Evolutionary conservation across 1,284 basidiomycete species (phyloP), one percentile per base, ranked within the genome.

Genomic region (Earliella scabrosa): DNA sequence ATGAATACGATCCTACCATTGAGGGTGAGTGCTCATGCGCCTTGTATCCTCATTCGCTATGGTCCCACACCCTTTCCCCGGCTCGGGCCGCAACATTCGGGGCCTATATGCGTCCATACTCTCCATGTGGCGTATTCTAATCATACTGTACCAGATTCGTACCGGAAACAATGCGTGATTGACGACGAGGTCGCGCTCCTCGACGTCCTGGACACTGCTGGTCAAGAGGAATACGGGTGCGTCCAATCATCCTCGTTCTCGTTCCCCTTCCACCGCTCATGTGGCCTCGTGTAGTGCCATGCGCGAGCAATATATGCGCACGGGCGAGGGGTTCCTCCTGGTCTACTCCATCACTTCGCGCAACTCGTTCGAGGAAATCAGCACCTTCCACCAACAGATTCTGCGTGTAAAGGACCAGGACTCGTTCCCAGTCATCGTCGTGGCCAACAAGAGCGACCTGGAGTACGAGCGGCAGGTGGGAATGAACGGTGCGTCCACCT

Each of bases 261-360:
- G 11, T 20, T 16, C n/a, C 2, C n/a, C 4, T 38, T 38, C 20
- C 21, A 3, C 23, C 27, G 29, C 44, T 60, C 20, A 55, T 34
- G 10, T 26, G 16, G 27, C 54, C 36, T 18, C 16, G 1, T 52
- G 49, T 68, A 96, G 94, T 59, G 95, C 95, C 29, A 97, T 97
- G 95, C 89, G 95, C 51, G 95, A 97, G 73, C 95, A 97, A 69
- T 97, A 97, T 80, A 97, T 96, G 94, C 88, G 94, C 50, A 92
- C 93, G 24, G 97, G 97, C 59, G 97, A 99, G 77, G 97, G 97
- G 4, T 99, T 99, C 83, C 84, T 99, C 46, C 88, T 99, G 60
- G 97, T 99, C 58, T 99, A 99, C 78, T 97, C 95, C 59, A 99
- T 99, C 78, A 98, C 97, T 16, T 97, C 95, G 41, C 88, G 97